Conservation (phyloP, 352 stramenopile genomes). For the Phytophthora vignae region DNA sequence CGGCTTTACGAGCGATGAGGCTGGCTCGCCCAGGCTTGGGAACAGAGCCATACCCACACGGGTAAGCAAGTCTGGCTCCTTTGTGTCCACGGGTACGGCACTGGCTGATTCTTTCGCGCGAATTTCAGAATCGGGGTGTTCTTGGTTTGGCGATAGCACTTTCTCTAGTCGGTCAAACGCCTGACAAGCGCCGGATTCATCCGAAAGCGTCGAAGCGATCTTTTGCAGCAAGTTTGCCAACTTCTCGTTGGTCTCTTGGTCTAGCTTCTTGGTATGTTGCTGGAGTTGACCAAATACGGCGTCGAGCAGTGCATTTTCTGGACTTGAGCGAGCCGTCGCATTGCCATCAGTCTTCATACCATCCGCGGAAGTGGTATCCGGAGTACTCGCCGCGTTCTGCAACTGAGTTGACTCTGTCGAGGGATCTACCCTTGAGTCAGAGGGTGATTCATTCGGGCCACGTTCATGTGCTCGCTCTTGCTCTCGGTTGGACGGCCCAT, state of each 20-base stretch:
- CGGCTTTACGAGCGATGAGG: conserved; percentile 26
- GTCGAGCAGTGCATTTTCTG: conserved; percentile 15
- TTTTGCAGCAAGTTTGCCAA: conserved; percentile 33
- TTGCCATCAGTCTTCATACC: not conserved
- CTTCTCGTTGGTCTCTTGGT: conserved; percentile 38
- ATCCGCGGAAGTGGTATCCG: not conserved
- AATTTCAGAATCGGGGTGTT: conserved; percentile 3
- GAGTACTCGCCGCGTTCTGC: too few relatives aligned
- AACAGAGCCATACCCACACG: conserved; percentile 38
- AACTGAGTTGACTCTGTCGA: not conserved
- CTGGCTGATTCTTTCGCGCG: not conserved
- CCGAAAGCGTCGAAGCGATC: conserved; percentile 29
- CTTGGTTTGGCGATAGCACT: conserved; percentile 16
- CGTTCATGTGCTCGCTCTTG: not conserved
- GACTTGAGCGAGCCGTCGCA: not conserved
- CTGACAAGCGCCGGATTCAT: conserved; percentile 24
- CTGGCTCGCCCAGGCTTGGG: conserved; percentile 26
- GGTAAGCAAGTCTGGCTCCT: conserved; percentile 38
- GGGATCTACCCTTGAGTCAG: not conserved
- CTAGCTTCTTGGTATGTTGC: conserved; percentile 32
- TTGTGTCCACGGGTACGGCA: not conserved
- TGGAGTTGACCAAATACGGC: conserved; percentile 42
- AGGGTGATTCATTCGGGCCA: not conserved
- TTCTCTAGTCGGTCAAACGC: conserved; percentile 39
- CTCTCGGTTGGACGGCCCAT: conserved; percentile 2